Base-by-base conservation (phyloP, 352 stramenopile genomes). In the Globisporangium camurandrum region DNA sequence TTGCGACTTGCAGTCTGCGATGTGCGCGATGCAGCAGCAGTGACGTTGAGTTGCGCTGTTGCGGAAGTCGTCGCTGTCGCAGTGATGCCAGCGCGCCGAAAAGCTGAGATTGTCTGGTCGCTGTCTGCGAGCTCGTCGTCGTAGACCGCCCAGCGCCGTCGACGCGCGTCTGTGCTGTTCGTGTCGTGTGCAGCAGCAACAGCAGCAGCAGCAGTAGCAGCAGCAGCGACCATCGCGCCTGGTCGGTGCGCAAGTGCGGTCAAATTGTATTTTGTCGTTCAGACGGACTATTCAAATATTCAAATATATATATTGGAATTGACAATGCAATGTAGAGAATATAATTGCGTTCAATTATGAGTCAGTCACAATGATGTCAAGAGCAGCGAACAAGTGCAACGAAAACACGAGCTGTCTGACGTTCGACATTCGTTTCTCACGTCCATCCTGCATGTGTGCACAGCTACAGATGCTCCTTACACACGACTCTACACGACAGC, bases 81-180 rank as follows among this genome's bases (percentile, higher is more conserved):
- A 11, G 53, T n/a, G n/a, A n/a, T n/a, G n/a, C n/a, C 24, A 19
- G 56, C 41, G 17, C 62, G 51, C 9, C 53, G 48, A 7, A 40
- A 41, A 14, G 46, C 46, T 2, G 60, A 67, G 50, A 88, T 65
- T 20, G 76, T 86, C 69, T 84, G 77, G 61, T 89, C 71, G 60
- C 75, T 87, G 65, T 83, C 64, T 43, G 79, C 62, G 6, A 80
- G 62, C 61, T 71, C 71, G 31, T 66, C 63, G 51, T 87, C 75
- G 46, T 80, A 86, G 27, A 57, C 62, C 27, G 62, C 58, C 43
- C 84, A 88, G 42, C 59, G 61, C 24, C 51, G 36, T 3, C 36
- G 36, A 19, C 19, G 36, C n/a, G 23, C 46, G 11, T 39, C 24
- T 10, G n/a, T 49, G 60, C 42, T 12, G 36, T 51, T 28, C n/a